Evolutionary conservation across 345 rosid species (phyloP).

Genomic region (Lumnitzera racemosa): DNA sequence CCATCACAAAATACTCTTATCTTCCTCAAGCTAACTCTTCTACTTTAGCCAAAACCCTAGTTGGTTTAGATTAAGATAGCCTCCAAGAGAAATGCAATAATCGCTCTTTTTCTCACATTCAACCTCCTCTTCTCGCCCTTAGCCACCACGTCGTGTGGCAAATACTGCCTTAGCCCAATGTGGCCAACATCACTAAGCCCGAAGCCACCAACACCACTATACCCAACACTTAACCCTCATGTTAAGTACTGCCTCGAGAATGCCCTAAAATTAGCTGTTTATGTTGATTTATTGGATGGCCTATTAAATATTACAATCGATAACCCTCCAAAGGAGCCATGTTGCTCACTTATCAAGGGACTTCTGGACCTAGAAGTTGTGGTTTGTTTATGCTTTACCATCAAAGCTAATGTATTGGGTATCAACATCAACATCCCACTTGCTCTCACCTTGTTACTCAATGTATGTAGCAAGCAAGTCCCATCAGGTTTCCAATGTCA

Average conservation of each 20-base stretch:
- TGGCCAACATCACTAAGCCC: too few species aligned
- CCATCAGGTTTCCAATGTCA: slow-evolving; percentile 45
- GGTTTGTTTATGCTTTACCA: slow-evolving; percentile 57
- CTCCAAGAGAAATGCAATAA: too few species aligned
- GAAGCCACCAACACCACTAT: too few species aligned
- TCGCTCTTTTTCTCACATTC: too few species aligned
- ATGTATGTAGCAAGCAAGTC: slow-evolving; percentile 39
- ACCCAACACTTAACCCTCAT: too few species aligned
- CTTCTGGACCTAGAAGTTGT: slow-evolving; percentile 59
- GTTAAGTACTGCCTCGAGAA: slow-evolving; percentile 19
- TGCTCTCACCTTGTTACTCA: slow-evolving; percentile 45
- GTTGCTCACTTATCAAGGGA: slow-evolving; percentile 48
- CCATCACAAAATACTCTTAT: too few species aligned
- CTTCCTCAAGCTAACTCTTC: too few species aligned
- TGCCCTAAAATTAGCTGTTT: slow-evolving; percentile 42
- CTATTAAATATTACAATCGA: slow-evolving; percentile 30
- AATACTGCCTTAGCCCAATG: too few species aligned
- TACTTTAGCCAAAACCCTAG: too few species aligned
- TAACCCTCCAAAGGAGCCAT: slow-evolving; percentile 25
- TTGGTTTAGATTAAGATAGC: too few species aligned
- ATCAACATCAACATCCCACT: slow-evolving; percentile 47
- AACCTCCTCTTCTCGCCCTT: too few species aligned
- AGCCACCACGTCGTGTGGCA: too few species aligned
- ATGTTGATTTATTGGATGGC: slow-evolving; percentile 28
- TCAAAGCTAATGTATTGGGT: slow-evolving; percentile 37